Evolutionary conservation across 2,329 filamentous ascomycete genomes (phyloP).

Genomic region (Stylonectria norvegica): DNA sequence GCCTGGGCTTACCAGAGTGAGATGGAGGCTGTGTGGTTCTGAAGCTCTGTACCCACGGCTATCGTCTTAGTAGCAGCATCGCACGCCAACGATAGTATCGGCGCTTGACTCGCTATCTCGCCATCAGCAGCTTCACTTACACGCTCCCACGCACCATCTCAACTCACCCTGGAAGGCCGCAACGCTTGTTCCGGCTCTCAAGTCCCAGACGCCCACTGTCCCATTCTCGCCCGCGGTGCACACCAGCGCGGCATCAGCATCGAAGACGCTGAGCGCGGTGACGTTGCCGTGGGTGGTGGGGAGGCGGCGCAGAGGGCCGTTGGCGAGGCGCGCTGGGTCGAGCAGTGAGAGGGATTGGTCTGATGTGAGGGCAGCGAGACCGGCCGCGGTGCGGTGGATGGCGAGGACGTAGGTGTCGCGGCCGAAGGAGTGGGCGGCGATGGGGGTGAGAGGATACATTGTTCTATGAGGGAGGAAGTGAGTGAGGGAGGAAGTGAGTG

Average conservation of each 20-base stretch:
- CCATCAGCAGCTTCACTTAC: background rate
- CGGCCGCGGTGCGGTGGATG: constrained; percentile 47
- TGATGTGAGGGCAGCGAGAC: constrained; percentile 63
- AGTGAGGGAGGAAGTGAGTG: constrained; percentile 8
- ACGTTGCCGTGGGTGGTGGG: constrained; percentile 58
- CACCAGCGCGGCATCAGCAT: constrained; percentile 50
- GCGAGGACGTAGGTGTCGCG: constrained; percentile 56
- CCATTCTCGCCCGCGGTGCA: constrained; percentile 73
- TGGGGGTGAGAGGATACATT: constrained; percentile 35
- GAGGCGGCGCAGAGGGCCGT: constrained; percentile 47
- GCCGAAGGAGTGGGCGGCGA: constrained; percentile 30
- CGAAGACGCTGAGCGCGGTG: constrained; percentile 58
- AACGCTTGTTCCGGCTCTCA: constrained; percentile 47
- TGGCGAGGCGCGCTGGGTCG: constrained; percentile 54
- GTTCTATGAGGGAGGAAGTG: constrained; percentile 3
- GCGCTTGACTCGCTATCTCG: constrained; percentile 39
- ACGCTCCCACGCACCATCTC: constrained; percentile 6
- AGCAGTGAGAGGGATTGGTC: constrained; percentile 68
- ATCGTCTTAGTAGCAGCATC: constrained; percentile 55
- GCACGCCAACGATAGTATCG: constrained; percentile 65
- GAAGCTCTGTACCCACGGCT: constrained; percentile 70
- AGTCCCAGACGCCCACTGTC: constrained; percentile 62
- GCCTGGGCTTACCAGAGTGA: constrained; percentile 52
- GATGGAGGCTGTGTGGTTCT: constrained; percentile 59
- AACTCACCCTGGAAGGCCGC: constrained; percentile 46